Base-by-base conservation (phyloP, 2,329 filamentous ascomycete genomes). In the Sordariomycetes sp. region DNA sequence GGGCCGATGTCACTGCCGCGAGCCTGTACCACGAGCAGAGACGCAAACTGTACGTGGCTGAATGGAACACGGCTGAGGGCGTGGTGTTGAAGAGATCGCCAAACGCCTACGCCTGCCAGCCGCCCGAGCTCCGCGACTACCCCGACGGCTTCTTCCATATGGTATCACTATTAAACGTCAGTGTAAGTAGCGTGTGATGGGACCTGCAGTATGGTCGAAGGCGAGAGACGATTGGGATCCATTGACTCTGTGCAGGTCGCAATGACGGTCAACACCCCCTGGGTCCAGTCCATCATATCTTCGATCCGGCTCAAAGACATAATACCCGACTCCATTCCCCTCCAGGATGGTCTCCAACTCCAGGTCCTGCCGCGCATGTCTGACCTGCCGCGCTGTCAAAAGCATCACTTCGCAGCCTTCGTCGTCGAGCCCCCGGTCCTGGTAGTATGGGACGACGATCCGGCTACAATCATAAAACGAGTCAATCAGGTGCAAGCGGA, bases 321-420 rank as follows among this genome's bases (percentile, higher is more conserved):
- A 2, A 46, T 24, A 14, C 62, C 73, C 24, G 72, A 79, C 18
- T 84, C 79, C 62, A 80, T 88, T 11, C 82, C 85, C 11, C 71
- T 88, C 18, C 69, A 76, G 18, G 74, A 79, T 57, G 81, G 80
- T 3, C 74, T 86, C 20, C 79, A 79, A 28, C 70, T 88, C 7
- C 85, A 88, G 65, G 79, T 88, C 4, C 71, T 88, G 24, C 78
- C 78, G 2, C 78, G 77, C 54, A 77, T 87, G 59, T 71, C 73
- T 2, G 76, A 80, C 54, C 72, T 88, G 4, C 79, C 81, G 0
- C 69, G 74, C 25, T 86, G 82, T 63, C 78, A 85, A 65, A 83
- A 85, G 66, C 81, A 85, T 68, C 82, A 86, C 61, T 85, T 83
- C 64, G 82, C 80, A n/a, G 82, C 83, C 10, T 86, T 86, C 66